Conservation (phyloP, 1,284 basidiomycete species). For the Ceratobasidium sp. region DNA sequence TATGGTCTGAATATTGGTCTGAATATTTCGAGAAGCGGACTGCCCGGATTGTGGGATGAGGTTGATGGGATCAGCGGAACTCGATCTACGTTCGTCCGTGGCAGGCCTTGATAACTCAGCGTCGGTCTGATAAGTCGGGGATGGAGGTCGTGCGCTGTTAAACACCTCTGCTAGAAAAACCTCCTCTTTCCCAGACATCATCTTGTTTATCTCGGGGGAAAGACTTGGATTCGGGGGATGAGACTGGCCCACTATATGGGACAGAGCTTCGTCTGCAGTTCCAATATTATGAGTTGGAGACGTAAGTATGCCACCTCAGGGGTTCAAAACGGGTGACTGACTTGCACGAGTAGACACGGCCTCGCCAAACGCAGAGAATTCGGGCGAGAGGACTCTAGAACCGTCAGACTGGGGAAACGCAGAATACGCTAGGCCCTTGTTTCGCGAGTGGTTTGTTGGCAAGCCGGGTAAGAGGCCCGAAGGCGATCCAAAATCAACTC, state of each 20-base stretch:
- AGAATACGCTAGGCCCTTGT: background rate
- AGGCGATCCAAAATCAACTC: background rate
- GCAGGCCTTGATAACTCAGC: background rate
- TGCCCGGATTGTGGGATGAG: background rate
- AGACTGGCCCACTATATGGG: background rate
- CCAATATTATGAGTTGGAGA: background rate
- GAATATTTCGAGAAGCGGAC: background rate
- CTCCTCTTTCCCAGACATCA: conserved; percentile 13
- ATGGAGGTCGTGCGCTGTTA: background rate
- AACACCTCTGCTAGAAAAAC: background rate
- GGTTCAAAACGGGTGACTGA: too few relatives aligned
- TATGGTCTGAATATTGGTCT: too few relatives aligned
- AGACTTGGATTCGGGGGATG: background rate
- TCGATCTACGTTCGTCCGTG: conserved; percentile 4
- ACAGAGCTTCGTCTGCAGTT: background rate
- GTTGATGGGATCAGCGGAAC: conserved; percentile 25
- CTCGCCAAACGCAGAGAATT: background rate
- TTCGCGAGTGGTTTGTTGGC: background rate
- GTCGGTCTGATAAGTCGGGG: background rate
- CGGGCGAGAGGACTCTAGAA: background rate
- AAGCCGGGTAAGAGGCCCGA: background rate
- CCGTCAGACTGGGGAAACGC: background rate
- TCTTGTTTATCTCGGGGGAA: background rate
- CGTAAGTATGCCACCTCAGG: background rate
- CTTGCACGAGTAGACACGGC: too few relatives aligned